Percentiles rank a stretch among this genome's conserved stretches.
Evolutionary conservation across 2,329 filamentous ascomycete genomes (phyloP).

Genomic region (Sphaerulina vaccinii): DNA sequence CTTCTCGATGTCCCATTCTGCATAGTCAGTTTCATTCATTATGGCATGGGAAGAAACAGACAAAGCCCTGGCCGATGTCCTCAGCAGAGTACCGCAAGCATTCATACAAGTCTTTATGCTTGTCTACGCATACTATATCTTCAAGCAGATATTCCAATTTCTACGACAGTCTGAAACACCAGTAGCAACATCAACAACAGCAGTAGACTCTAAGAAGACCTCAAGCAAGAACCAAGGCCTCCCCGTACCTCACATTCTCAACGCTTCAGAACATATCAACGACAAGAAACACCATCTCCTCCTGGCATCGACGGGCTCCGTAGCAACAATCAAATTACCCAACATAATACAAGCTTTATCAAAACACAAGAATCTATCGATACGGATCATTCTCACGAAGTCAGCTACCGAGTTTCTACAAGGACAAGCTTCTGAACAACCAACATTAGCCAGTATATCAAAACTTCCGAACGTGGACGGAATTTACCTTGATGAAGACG

Average conservation of each 20-base stretch:
- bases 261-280: conserved; percentile 39
- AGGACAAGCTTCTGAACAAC: conserved; percentile 76
- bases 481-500: conserved; percentile 79
- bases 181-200: neutral
- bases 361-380: conserved; percentile 59
- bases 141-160: neutral
- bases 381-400: conserved; percentile 78
- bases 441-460: conserved; percentile 60
- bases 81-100: conserved; percentile 7
- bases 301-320: conserved; percentile 67
- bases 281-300: conserved; percentile 62
- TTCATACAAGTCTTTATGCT: conserved; percentile 4
- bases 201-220: conserved; percentile 1
- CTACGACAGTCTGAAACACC: too few species aligned
- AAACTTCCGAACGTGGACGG: conserved; percentile 70
- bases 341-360: conserved; percentile 55
- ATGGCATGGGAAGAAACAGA: conserved; percentile 17
- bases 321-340: conserved; percentile 80
- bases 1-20: neutral
- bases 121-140: neutral
- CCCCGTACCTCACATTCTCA: conserved; percentile 25
- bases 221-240: neutral
- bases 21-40: conserved; percentile 1
- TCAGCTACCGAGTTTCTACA: conserved; percentile 73
- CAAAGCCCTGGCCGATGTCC: conserved; percentile 15